phyloP scores from a whole-genome alignment of 768 basidiomycete genomes.

The Lanmaoa rubissima region DNA sequence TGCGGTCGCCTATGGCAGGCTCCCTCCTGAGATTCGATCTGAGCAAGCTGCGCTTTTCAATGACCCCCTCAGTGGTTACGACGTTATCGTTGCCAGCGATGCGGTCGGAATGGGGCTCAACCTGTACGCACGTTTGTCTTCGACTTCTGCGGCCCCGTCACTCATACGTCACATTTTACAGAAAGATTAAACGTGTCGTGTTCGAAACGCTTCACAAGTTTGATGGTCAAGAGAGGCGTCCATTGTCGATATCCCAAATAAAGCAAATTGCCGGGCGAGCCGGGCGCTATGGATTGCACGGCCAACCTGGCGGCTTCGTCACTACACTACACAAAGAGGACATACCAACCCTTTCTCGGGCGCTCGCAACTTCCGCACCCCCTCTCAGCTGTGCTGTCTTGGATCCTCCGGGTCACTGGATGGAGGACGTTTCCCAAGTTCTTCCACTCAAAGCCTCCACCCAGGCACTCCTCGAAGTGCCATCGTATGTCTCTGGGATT shows the following conservation, averaged over 20 bases:
- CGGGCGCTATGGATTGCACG: constrained; percentile 78
- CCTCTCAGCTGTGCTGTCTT: constrained; percentile 56
- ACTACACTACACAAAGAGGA: constrained; percentile 70
- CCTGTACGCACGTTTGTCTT: constrained; percentile 53
- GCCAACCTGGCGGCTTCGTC: constrained; percentile 57
- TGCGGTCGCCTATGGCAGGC: constrained; percentile 88
- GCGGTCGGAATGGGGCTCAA: constrained; percentile 98
- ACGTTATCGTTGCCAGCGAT: constrained; percentile 91
- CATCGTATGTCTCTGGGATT: constrained; percentile 45
- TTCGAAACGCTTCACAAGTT: constrained; percentile 72
- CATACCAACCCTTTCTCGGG: constrained; percentile 54
- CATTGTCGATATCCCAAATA: constrained; percentile 69
- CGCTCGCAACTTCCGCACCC: constrained; percentile 47
- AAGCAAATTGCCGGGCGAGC: constrained; percentile 97
- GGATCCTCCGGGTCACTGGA: constrained; percentile 25
- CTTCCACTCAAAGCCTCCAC: constrained; percentile 46
- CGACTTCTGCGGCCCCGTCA: background rate
- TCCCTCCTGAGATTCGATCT: constrained; percentile 89
- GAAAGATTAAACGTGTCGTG: constrained; percentile 88
- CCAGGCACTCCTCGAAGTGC: constrained; percentile 46
- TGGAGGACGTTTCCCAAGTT: constrained; percentile 17
- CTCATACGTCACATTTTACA: constrained; percentile 30
- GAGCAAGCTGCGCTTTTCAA: constrained; percentile 95
- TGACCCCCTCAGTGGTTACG: constrained; percentile 74
- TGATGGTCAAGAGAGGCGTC: constrained; percentile 44